Conservation (phyloP, 805 yeast genomes). For the Sugiyamaella boreocaroliniensis region DNA sequence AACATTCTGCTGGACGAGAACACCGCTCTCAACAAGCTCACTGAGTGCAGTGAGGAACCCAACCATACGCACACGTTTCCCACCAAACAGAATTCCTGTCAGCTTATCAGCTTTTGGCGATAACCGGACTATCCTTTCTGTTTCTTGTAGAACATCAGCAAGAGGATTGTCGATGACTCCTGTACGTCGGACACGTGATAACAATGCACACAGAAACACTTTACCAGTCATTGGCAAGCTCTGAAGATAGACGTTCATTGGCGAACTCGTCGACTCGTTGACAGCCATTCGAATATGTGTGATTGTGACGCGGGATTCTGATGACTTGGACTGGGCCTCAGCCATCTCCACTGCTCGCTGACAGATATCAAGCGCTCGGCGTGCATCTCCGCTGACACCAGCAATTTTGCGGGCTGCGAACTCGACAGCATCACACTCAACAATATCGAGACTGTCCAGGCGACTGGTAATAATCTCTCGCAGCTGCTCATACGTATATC, state of each 20-base stretch:
- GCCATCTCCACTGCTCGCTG: constrained; percentile 87
- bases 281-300: constrained; percentile 74
- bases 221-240: constrained; percentile 64
- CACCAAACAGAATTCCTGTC: constrained; percentile 31
- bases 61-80: constrained; percentile 43
- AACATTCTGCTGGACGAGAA: constrained; percentile 59
- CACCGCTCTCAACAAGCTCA: constrained; percentile 74
- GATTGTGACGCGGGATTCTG: constrained; percentile 45
- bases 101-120: constrained; percentile 29
- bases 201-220: constrained; percentile 60
- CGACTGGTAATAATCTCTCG: constrained; percentile 67
- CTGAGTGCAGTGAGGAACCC: constrained; percentile 55
- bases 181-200: constrained; percentile 57
- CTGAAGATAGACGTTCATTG: constrained; percentile 52
- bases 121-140: constrained; percentile 44
- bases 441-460: constrained; percentile 44
- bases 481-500: constrained; percentile 76
- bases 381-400: constrained; percentile 94
- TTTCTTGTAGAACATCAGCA: constrained; percentile 76
- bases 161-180: constrained; percentile 65
- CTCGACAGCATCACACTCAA: constrained; percentile 66
- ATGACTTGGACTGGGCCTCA: constrained; percentile 41
- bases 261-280: constrained; percentile 70
- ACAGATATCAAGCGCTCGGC: constrained; percentile 84
- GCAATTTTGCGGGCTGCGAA: constrained; percentile 93